Percentiles rank a stretch among this genome's conserved stretches.
These are phyloP conservation scores for Colletotrichum neosansevieriae DNA, from an alignment of 2,329 filamentous ascomycete species.

Conservation along the genomic window DNA sequence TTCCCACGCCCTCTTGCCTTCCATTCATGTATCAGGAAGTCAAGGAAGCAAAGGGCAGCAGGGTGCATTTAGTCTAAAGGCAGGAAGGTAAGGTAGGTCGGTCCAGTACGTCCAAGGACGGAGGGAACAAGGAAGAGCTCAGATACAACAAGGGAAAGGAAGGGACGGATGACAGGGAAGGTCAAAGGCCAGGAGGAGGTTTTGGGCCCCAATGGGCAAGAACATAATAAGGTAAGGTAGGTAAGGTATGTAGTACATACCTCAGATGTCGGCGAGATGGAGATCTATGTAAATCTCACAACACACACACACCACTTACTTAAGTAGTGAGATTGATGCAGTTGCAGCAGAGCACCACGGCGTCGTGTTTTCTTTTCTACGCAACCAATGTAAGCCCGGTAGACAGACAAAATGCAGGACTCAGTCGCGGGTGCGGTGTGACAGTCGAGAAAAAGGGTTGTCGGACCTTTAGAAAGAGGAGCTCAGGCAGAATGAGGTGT, in stretches of 20 bases:
- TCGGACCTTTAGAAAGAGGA: background rate
- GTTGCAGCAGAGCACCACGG: background rate
- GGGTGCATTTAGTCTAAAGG: background rate
- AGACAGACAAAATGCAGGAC: slow-evolving; percentile 18
- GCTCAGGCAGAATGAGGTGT: slow-evolving; percentile 18
- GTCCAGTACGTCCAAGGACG: slow-evolving; percentile 1
- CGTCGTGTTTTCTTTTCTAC: slow-evolving; percentile 12
- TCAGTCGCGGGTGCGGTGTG: slow-evolving; percentile 16
- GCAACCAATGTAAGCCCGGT: slow-evolving; percentile 21
- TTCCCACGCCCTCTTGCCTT: background rate
- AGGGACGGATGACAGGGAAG: background rate
- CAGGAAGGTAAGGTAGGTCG: background rate
- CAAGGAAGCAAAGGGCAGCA: slow-evolving; percentile 6
- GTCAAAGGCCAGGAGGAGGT: background rate
- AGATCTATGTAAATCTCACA: no score
- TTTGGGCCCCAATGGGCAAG: background rate
- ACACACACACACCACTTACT: no score
- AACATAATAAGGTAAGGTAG: background rate
- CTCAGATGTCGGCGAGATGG: no score
- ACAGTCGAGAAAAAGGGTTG: background rate
- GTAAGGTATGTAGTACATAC: background rate
- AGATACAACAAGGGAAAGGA: slow-evolving; percentile 14
- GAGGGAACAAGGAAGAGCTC: slow-evolving; percentile 2
- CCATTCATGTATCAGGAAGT: background rate
- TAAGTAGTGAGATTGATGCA: background rate